phyloP scores from a whole-genome alignment of 345 rosid genomes.

The Laguncularia racemosa region DNA sequence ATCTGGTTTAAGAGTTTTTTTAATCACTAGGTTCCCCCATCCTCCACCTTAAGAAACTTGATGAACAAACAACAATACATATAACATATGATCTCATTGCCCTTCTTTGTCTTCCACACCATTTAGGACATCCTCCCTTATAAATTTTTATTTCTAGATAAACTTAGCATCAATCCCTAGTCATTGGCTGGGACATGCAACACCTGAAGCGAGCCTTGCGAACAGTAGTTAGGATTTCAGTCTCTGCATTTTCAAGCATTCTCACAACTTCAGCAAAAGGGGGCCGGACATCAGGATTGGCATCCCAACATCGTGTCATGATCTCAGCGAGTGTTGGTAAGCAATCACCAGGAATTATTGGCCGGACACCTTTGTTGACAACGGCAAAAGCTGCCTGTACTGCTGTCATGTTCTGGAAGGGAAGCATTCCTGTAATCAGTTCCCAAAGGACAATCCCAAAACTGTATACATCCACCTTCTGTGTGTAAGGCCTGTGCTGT shows the following conservation, averaged over 20 bases:
- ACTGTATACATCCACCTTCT: slow-evolving; percentile 44
- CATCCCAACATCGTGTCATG: slow-evolving; percentile 37
- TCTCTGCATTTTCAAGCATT: slow-evolving; percentile 30
- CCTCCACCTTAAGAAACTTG: too few species aligned
- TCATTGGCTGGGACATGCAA: slow-evolving; percentile 34
- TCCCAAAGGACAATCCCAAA: slow-evolving; percentile 47
- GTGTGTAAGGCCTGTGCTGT: slow-evolving; percentile 36
- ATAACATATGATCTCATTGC: too few species aligned
- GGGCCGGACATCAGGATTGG: slow-evolving; percentile 33
- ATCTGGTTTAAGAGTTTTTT: too few species aligned
- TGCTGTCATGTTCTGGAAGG: slow-evolving; percentile 39
- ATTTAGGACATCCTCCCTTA: slow-evolving; percentile 1
- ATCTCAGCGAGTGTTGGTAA: slow-evolving; percentile 29
- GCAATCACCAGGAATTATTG: slow-evolving; percentile 25
- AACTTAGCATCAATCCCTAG: slow-evolving; percentile 17
- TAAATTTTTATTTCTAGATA: neutral
- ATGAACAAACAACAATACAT: too few species aligned
- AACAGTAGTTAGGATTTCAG: slow-evolving; percentile 28
- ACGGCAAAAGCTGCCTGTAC: slow-evolving; percentile 45
- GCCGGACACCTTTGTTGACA: slow-evolving; percentile 32
- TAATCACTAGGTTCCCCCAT: too few species aligned
- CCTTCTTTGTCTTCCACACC: neutral
- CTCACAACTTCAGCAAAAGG: slow-evolving; percentile 25
- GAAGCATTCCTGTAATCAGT: slow-evolving; percentile 31
- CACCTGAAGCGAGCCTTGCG: slow-evolving; percentile 46